Conservation (phyloP, 2,329 filamentous ascomycete species). For the Bertia moriformis region DNA sequence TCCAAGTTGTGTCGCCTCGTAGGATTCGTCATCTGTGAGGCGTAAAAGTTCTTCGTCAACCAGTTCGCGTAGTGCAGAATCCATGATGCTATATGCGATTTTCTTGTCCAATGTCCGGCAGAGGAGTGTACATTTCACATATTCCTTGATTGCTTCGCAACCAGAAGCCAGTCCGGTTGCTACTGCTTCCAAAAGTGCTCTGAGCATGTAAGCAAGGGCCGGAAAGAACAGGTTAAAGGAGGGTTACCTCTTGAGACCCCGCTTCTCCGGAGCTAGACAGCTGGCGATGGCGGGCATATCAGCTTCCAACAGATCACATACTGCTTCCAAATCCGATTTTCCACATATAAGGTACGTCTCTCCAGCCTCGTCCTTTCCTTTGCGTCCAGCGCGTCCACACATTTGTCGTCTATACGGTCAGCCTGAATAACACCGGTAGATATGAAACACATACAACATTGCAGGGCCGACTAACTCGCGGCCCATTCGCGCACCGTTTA, state of each 20-base stretch:
- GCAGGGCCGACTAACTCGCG: constrained; percentile 63
- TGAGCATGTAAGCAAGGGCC: constrained; percentile 13
- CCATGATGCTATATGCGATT: background rate
- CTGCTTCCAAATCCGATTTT: constrained; percentile 51
- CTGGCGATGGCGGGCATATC: constrained; percentile 58
- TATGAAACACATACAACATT: constrained; percentile 38
- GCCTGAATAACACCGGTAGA: constrained; percentile 2
- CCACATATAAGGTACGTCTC: constrained; percentile 68
- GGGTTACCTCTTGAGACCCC: constrained; percentile 47
- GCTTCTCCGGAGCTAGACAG: constrained; percentile 51
- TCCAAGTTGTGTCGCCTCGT: constrained; percentile 49
- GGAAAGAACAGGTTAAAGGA: background rate
- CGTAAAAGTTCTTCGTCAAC: background rate
- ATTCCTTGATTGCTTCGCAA: constrained; percentile 29
- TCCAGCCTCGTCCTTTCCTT: constrained; percentile 64
- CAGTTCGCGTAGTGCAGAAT: constrained; percentile 1
- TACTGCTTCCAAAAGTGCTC: constrained; percentile 59
- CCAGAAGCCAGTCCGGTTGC: constrained; percentile 54
- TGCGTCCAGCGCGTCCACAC: constrained; percentile 63
- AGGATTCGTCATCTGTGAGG: constrained; percentile 32
- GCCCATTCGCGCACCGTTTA: constrained; percentile 64
- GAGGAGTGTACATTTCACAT: constrained; percentile 42
- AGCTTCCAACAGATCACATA: constrained; percentile 57
- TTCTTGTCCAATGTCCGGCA: constrained; percentile 27
- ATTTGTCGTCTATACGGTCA: constrained; percentile 46